Evolutionary conservation across 2,329 filamentous ascomycete genomes (phyloP), one percentile per base, ranked within the genome.

Genomic region (Elsinoe necatrix): DNA sequence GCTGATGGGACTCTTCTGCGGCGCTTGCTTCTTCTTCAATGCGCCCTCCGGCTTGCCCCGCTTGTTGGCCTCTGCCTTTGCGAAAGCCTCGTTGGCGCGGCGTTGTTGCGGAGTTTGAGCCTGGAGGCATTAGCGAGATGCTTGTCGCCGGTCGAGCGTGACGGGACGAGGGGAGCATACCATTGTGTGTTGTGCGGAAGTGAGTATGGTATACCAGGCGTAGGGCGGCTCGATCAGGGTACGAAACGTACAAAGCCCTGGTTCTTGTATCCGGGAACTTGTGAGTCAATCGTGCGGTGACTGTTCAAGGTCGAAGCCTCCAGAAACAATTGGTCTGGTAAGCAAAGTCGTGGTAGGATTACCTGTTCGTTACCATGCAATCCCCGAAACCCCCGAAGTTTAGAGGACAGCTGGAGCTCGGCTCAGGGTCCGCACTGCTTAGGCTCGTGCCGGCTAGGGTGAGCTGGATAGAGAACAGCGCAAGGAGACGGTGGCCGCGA

Each of bases 101-200:
- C 88, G 85, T 77, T 93, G 89, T 72, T 89, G 81, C 64, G 85
- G 87, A 63, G 88, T 93, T 84, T 92, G 87, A 64, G 84, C 86
- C 87, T 90, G 66, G 20, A 14, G 34, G 23, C 42, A 31, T 41
- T 37, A 52, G 29, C 5, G 27, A 2, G 20, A n/a, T 6, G 5
- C 34, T 37, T 4, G 12, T 4, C 14, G 9, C 4, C 14, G 34
- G 4, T 4, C 34, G 34, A n/a, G 34, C 16, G 9, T 6, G 41
- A n/a, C n/a, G n/a, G n/a, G n/a, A n/a, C n/a, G n/a, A n/a, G 27
- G 27, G 12, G 21, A 14, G 16, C 29, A 8, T 31, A 50, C 45
- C 45, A 50, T 50, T 50, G n/a, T 50, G 16, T 35, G 45, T 50
- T 2, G 4, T 29, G 27, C 9, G 27, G 9, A 29, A 4, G 27